Conservation (phyloP, 495 filamentous ascomycete species). For the Neurospora tetraspora region DNA sequence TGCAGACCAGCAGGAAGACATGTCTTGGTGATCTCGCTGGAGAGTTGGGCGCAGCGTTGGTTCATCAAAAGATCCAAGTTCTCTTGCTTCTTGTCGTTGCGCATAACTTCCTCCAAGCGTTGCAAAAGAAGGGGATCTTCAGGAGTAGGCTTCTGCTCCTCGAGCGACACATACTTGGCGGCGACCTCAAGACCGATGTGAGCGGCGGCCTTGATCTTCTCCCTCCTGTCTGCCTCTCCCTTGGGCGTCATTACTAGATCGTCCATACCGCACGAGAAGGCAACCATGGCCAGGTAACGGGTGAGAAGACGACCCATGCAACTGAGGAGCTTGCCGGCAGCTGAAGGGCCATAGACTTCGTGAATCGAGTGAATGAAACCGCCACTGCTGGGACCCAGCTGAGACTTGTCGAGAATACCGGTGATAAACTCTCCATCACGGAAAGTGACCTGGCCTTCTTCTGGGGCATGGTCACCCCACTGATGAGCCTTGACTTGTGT, state of each 20-base stretch:
- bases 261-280: conserved; percentile 95
- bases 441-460: conserved; percentile 74
- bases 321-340: conserved; percentile 77
- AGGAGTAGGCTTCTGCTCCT: conserved; percentile 44
- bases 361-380: conserved; percentile 88
- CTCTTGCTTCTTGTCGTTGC: conserved; percentile 82
- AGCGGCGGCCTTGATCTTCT: conserved; percentile 58
- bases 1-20: conserved; percentile 76
- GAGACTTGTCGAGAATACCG: conserved; percentile 93
- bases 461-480: conserved; percentile 49
- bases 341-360: conserved; percentile 81
- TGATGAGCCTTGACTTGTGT: conserved; percentile 64
- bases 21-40: conserved; percentile 62
- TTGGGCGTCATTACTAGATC: conserved; percentile 79
- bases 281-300: conserved; percentile 81
- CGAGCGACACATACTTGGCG: conserved; percentile 84
- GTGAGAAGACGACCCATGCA: conserved; percentile 84
- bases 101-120: conserved; percentile 78
- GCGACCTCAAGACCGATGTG: conserved; percentile 76
- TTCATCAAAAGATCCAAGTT: conserved; percentile 82
- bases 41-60: conserved; percentile 56
- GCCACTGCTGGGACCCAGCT: conserved; percentile 77
- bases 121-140: conserved; percentile 60
- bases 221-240: conserved; percentile 61
- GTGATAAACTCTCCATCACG: conserved; percentile 76